Conservation (phyloP, 176 grass and related monocot genomes). For the Triticum turgidum region DNA sequence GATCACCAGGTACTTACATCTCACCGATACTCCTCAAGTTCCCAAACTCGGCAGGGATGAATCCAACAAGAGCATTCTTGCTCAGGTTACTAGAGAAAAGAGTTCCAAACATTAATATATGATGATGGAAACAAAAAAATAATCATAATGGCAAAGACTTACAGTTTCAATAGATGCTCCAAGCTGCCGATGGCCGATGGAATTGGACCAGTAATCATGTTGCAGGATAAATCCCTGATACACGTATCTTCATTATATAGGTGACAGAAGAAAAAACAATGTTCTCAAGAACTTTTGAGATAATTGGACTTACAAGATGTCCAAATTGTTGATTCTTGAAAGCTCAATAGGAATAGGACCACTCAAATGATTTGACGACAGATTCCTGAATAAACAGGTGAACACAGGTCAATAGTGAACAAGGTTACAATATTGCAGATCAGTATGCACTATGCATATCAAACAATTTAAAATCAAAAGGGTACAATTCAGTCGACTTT, state of each 20-base stretch:
- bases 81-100: conserved; percentile 79
- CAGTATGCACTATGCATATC: neutral
- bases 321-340: conserved; percentile 89
- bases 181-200: conserved; percentile 79
- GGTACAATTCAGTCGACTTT: neutral
- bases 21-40: conserved; percentile 96
- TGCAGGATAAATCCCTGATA: conserved; percentile 81
- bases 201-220: conserved; percentile 81
- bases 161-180: conserved; percentile 92
- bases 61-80: conserved; percentile 75
- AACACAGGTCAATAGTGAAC: neutral
- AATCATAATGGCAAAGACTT: conserved; percentile 25
- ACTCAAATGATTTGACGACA: conserved; percentile 79
- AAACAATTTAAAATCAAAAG: neutral
- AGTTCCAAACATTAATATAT: conserved; percentile 19
- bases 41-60: conserved; percentile 85
- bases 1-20: conserved; percentile 56
- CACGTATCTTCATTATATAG: conserved; percentile 21
- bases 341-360: conserved; percentile 89
- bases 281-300: neutral
- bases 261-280: conserved; percentile 17
- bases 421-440: neutral
- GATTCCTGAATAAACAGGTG: conserved; percentile 53
- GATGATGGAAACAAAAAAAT: neutral
- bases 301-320: conserved; percentile 71